Percentiles rank a stretch among this genome's conserved stretches.
These are phyloP conservation scores for Aureobasidium uvarum DNA, from an alignment of 2,329 filamentous ascomycete genomes.

Conservation along the genomic window DNA sequence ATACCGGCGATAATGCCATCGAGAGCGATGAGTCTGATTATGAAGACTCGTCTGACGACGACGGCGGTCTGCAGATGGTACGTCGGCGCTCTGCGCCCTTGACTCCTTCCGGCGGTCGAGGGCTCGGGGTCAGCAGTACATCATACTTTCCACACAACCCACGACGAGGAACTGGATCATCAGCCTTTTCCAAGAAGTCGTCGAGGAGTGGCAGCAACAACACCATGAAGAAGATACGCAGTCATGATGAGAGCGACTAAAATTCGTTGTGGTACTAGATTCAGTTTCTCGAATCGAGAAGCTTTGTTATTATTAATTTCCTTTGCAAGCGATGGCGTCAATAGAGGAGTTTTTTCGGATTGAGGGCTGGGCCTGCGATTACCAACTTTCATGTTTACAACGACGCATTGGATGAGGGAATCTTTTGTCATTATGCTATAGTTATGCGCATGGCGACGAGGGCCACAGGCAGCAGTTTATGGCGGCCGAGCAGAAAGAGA, in stretches of 20 bases:
- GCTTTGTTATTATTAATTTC: constrained; percentile 3
- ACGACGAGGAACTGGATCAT: constrained; percentile 36
- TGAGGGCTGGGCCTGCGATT: constrained; percentile 12
- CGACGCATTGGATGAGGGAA: constrained; percentile 14
- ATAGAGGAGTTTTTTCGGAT: constrained; percentile 18
- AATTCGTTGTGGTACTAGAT: not conserved
- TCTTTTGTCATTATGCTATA: constrained; percentile 3
- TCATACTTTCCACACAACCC: constrained; percentile 39
- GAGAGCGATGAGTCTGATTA: constrained; percentile 45
- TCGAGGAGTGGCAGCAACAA: constrained; percentile 51
- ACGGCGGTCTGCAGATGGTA: constrained; percentile 43
- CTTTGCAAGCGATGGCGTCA: constrained; percentile 24
- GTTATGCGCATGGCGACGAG: not conserved
- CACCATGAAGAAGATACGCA: constrained; percentile 50
- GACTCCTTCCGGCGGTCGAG: constrained; percentile 26
- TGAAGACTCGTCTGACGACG: constrained; percentile 42
- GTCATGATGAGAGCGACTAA: constrained; percentile 20
- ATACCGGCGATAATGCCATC: constrained; percentile 43
- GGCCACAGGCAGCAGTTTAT: not conserved
- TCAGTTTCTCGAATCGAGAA: not conserved
- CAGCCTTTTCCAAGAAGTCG: constrained; percentile 41
- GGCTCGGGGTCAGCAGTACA: constrained; percentile 39
- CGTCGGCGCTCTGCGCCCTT: constrained; percentile 34
- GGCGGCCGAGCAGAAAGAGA: not conserved
- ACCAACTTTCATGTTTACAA: constrained; percentile 19